Base-by-base conservation (phyloP, 352 stramenopile species). In the Phytophthora macrochlamydospora region DNA sequence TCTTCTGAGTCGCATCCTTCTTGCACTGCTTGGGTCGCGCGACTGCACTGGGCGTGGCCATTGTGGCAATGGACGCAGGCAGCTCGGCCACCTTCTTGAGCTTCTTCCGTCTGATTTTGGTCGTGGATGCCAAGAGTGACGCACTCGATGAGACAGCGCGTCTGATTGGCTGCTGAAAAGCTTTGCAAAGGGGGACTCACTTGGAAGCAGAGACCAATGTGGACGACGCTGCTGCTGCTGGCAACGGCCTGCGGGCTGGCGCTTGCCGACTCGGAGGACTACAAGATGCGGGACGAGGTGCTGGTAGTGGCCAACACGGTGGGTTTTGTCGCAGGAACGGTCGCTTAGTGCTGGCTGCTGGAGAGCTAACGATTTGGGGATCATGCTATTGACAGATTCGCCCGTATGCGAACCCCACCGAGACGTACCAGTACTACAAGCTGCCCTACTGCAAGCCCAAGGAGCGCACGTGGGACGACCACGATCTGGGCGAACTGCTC, bases 381-480 rank as follows among this genome's bases (percentile, higher is more conserved):
- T 49, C 24, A 24, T 53, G 13, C 5, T 56, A 7, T 30, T 66
- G 48, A 24, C 46, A 89, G 76, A 75, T 90, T 50, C 96, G 95
- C 14, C 97, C 97, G 35, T 99, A 98, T 62, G 98, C 98, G 50
- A 99, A 99, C 79, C 97, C 96, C 24, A 98, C 93, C 2, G 97
- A 99, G 75, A 99, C 97, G 52, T 99, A 99, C 76, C 90, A 97
- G 72, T 99, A 99, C 81, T 99, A 99, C 80, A 98, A 94, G 50
- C 81, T 99, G 44, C 97, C 97, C 30, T 99, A 97, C 83, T 99
- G 97, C 73, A 89, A 94, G 58, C 81, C 83, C 7, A 90, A 89
- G 53, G 83, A 93, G 65, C 75, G 78, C 30, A 81, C 96, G 61
- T 91, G 83, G 67, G 92, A 98, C 65, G 91, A 95, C 30, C 90